These are phyloP conservation scores for Sphaerobolus stellatus DNA, from an alignment of 1,284 basidiomycete species.

Conservation along the genomic window DNA sequence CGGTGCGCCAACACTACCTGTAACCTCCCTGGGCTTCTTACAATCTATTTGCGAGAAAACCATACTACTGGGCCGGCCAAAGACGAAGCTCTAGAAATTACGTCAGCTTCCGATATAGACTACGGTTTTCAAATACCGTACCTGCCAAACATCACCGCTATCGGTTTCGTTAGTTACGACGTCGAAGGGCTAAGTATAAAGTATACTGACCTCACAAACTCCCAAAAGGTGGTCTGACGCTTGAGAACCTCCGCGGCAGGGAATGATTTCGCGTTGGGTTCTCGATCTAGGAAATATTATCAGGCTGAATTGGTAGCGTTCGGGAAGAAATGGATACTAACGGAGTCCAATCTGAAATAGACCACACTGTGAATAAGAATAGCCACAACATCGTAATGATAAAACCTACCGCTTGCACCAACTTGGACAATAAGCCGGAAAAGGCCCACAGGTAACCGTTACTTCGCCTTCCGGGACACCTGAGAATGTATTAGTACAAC, in stretches of 20 bases:
- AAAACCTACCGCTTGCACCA: slow-evolving; percentile 12
- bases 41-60: slow-evolving; percentile 14
- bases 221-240: slow-evolving; percentile 12
- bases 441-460: slow-evolving; percentile 13
- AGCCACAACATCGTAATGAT: not conserved
- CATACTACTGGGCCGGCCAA: slow-evolving; percentile 14
- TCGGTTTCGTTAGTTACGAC: too few relatives aligned
- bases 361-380: not conserved
- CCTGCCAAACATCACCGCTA: slow-evolving; percentile 15
- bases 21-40: slow-evolving; percentile 10
- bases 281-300: slow-evolving; percentile 11
- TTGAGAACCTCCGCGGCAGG: not conserved
- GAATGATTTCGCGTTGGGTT: slow-evolving; percentile 4
- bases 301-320: too few relatives aligned
- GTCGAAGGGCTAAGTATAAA: too few relatives aligned
- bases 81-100: slow-evolving; percentile 10
- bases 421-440: slow-evolving; percentile 12
- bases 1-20: not conserved
- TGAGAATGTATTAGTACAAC: not conserved
- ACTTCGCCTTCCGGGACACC: slow-evolving; percentile 10
- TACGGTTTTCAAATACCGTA: not conserved
- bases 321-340: slow-evolving; percentile 1
- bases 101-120: not conserved
- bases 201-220: slow-evolving; percentile 8
- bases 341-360: slow-evolving; percentile 11